phyloP scores from a whole-genome alignment of 139 green algal genomes.

The Axilococcus clingmanii region DNA sequence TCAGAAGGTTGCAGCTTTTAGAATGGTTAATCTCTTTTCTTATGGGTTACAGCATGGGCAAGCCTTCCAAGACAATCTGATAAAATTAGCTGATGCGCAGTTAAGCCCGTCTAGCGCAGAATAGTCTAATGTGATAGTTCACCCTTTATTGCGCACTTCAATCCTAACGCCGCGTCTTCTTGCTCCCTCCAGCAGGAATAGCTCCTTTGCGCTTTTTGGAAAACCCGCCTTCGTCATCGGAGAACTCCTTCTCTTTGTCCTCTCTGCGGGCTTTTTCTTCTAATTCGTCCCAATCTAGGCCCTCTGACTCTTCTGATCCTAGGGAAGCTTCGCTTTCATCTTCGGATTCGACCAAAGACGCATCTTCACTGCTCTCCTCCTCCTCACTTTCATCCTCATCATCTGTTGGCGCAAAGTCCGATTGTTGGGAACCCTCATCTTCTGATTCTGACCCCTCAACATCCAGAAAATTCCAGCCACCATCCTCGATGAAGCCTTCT shows the following conservation, averaged over 20 bases:
- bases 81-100: too few species aligned
- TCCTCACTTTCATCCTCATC: constrained; percentile 32
- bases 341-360: constrained; percentile 34
- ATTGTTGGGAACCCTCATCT: constrained; percentile 61
- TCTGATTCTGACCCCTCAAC: constrained; percentile 71
- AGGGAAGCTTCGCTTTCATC: constrained; percentile 37
- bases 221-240: constrained; percentile 10
- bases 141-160: too few species aligned
- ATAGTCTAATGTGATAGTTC: too few species aligned
- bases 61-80: too few species aligned
- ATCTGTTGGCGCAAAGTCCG: constrained; percentile 54
- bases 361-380: constrained; percentile 22
- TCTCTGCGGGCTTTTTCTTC: constrained; percentile 64
- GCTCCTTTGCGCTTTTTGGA: constrained; percentile 1
- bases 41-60: too few species aligned
- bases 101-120: too few species aligned
- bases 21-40: too few species aligned
- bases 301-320: constrained; percentile 58
- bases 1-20: too few species aligned
- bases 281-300: constrained; percentile 75
- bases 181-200: too few species aligned
- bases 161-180: too few species aligned
- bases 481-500: constrained; percentile 77
- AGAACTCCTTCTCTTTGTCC: constrained; percentile 15
- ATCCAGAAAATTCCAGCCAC: constrained; percentile 97